Base-by-base conservation (phyloP, 2,329 filamentous ascomycete genomes). In the Penicillium rolfsii region DNA sequence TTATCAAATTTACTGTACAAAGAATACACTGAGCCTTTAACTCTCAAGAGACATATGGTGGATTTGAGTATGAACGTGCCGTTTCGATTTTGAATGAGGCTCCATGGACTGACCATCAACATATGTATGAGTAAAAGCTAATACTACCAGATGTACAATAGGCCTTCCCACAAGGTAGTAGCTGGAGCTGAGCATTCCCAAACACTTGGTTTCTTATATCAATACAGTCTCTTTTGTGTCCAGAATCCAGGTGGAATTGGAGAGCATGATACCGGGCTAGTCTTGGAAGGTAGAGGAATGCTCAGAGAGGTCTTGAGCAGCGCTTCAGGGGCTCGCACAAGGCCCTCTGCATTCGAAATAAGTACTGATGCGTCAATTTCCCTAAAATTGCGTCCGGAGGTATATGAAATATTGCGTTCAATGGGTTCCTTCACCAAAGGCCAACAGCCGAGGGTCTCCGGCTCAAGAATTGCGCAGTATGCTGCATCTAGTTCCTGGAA, bases 151-250 rank as follows among this genome's bases (percentile, higher is more conserved):
- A 54, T 33, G 22, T 54, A 54, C 24, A 43, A 9, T 22, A 26
- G 8, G 9, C 22, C 40, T 41, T 28, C 5, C 2, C 36, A 40
- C 36, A n/a, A 40, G 8, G 19, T 6, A 26, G 22, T 6, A 26
- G 24, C 46, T 6, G 8, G 38, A 24, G 6, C 19, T 16, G 22
- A 38, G 11, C 0, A 24, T 8, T 8, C n/a, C 40, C 4, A 8
- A 9, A 14, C 4, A 24, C 3, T 7, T 12, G 2, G 4, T 19
- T 7, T 52, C n/a, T 28, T 26, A 48, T n/a, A 36, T 64, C 49
- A 75, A 61, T 74, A 74, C 9, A 75, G 54, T 58, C 58, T 69
- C 36, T 69, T 70, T 41, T 63, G 60, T 40, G 64, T 60, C 69
- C 69, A 71, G 58, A 71, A 70, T 6, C 46, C 57, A 28, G 59